These are phyloP conservation scores for Penicillium freii DNA, from an alignment of 2,329 filamentous ascomycete genomes.

Conservation along the genomic window DNA sequence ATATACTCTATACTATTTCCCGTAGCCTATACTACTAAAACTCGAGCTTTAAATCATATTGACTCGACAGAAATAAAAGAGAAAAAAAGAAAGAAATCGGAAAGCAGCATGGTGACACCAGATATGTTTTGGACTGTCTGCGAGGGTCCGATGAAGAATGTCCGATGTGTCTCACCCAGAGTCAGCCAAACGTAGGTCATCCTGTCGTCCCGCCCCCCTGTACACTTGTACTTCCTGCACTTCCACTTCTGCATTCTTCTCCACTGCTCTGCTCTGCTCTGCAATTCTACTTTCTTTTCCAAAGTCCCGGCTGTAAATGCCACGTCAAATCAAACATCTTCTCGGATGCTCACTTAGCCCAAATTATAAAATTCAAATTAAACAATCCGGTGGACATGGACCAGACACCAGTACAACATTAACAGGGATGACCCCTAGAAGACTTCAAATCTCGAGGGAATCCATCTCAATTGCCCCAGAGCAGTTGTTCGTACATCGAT, in stretches of 20 bases:
- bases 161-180: conserved; percentile 21
- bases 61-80: too few relatives aligned
- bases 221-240: conserved; percentile 1
- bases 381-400: not conserved
- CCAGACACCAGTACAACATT: not conserved
- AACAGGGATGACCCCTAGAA: conserved; percentile 1
- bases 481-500: not conserved
- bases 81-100: conserved; percentile 10
- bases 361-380: not conserved
- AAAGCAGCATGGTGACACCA: conserved; percentile 26
- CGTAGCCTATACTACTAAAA: too few relatives aligned
- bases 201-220: conserved; percentile 25
- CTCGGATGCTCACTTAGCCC: not conserved
- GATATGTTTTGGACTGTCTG: conserved; percentile 19
- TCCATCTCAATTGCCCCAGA: not conserved
- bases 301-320: not conserved
- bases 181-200: conserved; percentile 28
- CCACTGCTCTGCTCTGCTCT: too few relatives aligned
- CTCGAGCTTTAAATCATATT: not conserved
- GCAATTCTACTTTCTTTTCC: too few relatives aligned
- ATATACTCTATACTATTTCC: too few relatives aligned
- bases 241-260: too few relatives aligned
- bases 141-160: conserved; percentile 21
- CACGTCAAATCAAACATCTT: conserved; percentile 5
- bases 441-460: not conserved